A percentile compares a stretch with the other conserved stretches of the same genome.
These are phyloP conservation scores for Globisporangium splendens DNA, from an alignment of 352 stramenopile genomes.

Conservation along the genomic window DNA sequence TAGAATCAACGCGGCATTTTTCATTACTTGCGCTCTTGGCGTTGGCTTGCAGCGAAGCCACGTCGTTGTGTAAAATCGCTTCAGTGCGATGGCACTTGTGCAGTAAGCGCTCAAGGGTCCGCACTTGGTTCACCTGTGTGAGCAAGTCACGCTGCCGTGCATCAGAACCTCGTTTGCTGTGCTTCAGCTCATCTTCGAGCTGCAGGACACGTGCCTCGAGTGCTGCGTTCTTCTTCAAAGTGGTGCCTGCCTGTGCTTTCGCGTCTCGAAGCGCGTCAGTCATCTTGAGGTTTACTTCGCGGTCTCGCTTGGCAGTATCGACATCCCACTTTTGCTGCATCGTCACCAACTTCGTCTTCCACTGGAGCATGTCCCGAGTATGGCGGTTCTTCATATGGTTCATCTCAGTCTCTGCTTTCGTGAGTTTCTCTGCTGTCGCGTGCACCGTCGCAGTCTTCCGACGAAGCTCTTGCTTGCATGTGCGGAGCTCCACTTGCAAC, in stretches of 20 bases:
- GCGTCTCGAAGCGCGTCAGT: constrained; percentile 17
- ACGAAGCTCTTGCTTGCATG: constrained; percentile 28
- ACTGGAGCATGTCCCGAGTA: constrained; percentile 25
- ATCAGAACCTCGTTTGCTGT: background rate
- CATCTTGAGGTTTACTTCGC: constrained; percentile 10
- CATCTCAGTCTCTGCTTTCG: constrained; percentile 26
- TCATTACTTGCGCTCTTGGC: background rate
- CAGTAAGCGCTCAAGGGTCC: background rate
- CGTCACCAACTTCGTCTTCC: constrained; percentile 26
- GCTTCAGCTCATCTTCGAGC: constrained; percentile 1
- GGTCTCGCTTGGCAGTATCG: constrained; percentile 15
- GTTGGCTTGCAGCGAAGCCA: background rate
- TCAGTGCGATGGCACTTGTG: background rate
- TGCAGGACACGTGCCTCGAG: background rate
- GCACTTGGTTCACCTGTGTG: background rate
- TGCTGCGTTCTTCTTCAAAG: background rate
- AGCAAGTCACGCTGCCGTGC: background rate
- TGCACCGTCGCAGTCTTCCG: constrained; percentile 22
- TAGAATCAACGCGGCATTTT: background rate
- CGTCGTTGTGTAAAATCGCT: background rate
- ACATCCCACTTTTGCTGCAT: constrained; percentile 27
- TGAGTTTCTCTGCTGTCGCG: constrained; percentile 30
- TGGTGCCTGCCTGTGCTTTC: constrained; percentile 1
- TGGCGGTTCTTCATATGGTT: constrained; percentile 19
- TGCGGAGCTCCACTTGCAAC: constrained; percentile 24